Conservation (phyloP, 2,329 filamentous ascomycete genomes). For the Monascus ruber region DNA sequence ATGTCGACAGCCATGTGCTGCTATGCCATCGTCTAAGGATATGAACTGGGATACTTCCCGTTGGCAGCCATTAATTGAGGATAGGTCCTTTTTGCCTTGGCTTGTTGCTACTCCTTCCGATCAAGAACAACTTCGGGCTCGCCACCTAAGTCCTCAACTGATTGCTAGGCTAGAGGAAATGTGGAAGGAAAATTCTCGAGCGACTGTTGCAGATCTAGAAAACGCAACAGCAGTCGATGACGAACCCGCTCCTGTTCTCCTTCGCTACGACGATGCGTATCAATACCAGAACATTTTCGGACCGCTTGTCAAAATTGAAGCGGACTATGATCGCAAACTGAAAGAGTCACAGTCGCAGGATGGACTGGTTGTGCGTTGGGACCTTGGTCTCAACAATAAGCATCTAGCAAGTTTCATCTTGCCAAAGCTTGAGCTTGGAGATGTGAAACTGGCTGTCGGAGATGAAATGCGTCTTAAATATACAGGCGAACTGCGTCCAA, state of each 20-base stretch:
- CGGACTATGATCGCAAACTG: slow-evolving; percentile 96
- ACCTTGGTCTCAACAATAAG: slow-evolving; percentile 92
- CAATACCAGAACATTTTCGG: slow-evolving; percentile 99
- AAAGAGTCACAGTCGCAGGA: slow-evolving; percentile 98
- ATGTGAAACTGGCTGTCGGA: slow-evolving; percentile 94
- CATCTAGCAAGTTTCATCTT: slow-evolving; percentile 90
- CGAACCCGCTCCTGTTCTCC: slow-evolving; percentile 80
- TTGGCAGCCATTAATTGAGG: slow-evolving; percentile 96
- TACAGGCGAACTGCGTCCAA: slow-evolving; percentile 78
- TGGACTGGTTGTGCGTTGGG: slow-evolving; percentile 87
- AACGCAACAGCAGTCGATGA: slow-evolving; percentile 88
- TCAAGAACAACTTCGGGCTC: slow-evolving; percentile 87
- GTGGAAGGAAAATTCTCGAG: slow-evolving; percentile 90
- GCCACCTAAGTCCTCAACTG: slow-evolving; percentile 84
- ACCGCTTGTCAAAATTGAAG: slow-evolving; percentile 95
- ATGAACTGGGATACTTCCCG: slow-evolving; percentile 99
- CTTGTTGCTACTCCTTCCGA: slow-evolving; percentile 82
- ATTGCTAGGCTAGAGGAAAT: slow-evolving; percentile 95
- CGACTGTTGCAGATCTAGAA: slow-evolving; percentile 82
- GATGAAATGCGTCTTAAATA: slow-evolving; percentile 98
- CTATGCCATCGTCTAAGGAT: slow-evolving; percentile 90
- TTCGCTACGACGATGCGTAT: slow-evolving; percentile 93
- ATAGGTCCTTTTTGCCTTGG: slow-evolving; percentile 90
- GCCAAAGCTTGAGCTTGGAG: slow-evolving; percentile 91
- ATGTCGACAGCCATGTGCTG: slow-evolving; percentile 90